Evolutionary conservation across 805 yeast species (phyloP).

Genomic region (Suhomyces vadensis): DNA sequence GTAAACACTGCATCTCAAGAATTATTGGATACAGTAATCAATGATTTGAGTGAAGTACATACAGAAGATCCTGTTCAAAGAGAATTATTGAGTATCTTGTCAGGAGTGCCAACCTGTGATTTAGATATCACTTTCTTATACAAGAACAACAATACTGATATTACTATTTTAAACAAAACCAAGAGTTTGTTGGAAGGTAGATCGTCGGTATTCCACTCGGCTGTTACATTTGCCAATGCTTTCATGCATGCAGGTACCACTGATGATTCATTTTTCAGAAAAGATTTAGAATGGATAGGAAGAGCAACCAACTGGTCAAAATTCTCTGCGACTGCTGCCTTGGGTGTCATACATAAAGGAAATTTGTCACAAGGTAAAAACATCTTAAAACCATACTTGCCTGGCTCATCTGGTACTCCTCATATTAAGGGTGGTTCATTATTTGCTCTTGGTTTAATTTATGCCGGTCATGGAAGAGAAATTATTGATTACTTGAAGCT

Average conservation of each 20-base stretch:
- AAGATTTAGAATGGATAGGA: constrained; percentile 92
- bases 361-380: constrained; percentile 87
- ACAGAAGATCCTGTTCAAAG: constrained; percentile 26
- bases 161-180: constrained; percentile 75
- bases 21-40: constrained; percentile 59
- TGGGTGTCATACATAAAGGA: constrained; percentile 96
- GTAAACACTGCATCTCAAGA: constrained; percentile 92
- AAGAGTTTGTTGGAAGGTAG: constrained; percentile 85
- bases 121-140: constrained; percentile 83
- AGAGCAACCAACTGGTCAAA: constrained; percentile 99
- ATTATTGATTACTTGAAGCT: constrained; percentile 74
- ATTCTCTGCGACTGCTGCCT: constrained; percentile 95
- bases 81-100: constrained; percentile 66
- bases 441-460: constrained; percentile 88
- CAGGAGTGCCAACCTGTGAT: constrained; percentile 95
- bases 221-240: constrained; percentile 92
- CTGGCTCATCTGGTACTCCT: constrained; percentile 75
- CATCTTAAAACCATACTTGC: constrained; percentile 86
- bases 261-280: constrained; percentile 86
- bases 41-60: constrained; percentile 34
- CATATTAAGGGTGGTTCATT: constrained; percentile 95
- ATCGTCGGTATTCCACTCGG: constrained; percentile 91
- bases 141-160: constrained; percentile 85
- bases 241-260: constrained; percentile 96
- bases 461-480: constrained; percentile 95